Evolutionary conservation across 495 filamentous ascomycete genomes (phyloP), one percentile per base, ranked within the genome.

Genomic region (Lasiosphaeriaceae sp.): DNA sequence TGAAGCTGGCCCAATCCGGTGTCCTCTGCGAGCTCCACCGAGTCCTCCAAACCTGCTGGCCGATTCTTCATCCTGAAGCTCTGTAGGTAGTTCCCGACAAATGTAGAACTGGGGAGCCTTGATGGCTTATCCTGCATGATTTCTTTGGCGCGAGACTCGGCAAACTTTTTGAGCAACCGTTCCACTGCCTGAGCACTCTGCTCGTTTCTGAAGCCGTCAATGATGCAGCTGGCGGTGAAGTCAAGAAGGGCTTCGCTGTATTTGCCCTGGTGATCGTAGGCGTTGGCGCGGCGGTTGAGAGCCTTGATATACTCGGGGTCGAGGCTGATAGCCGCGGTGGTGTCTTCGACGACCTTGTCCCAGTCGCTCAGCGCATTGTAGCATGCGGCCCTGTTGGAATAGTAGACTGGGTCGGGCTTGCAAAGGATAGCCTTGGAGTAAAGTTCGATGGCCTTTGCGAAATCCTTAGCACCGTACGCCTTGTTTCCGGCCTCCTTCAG

Each of bases 201-300:
- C 62, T 96, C 88, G 72, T 94, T 97, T 69, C 85, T 83, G 80
- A 99, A 99, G 47, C 84, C 85, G 74, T 97, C 95, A 70, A 99
- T 96, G 65, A 99, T 99, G 76, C 94, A 99, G 79, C 91, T 96
- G 41, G 95, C 95, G 17, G 94, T 99, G 73, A 92, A 97, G 72
- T 99, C 94, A 29, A 99, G 82, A 20, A 99, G 85, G 47, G 94
- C 95, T 65, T 96, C 91, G 77, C 91, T 95, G 79, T 86, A 96
- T 68, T 87, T 88, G 50, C 84, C 86, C 5, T 94, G 79, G 64
- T 97, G 89, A 74, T 99, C 94, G 69, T 97, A 97, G 39, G 94
- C 94, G 67, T 90, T 95, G 41, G 94, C 94, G 65, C 94, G 84
- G 59, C 94, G 86, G 79, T 97, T 97, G 54, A 99, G 78, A 2